A percentile compares a stretch with the other conserved stretches of the same genome.
phyloP scores from a whole-genome alignment of 805 yeast genomes.

The Starmerella vitae region DNA sequence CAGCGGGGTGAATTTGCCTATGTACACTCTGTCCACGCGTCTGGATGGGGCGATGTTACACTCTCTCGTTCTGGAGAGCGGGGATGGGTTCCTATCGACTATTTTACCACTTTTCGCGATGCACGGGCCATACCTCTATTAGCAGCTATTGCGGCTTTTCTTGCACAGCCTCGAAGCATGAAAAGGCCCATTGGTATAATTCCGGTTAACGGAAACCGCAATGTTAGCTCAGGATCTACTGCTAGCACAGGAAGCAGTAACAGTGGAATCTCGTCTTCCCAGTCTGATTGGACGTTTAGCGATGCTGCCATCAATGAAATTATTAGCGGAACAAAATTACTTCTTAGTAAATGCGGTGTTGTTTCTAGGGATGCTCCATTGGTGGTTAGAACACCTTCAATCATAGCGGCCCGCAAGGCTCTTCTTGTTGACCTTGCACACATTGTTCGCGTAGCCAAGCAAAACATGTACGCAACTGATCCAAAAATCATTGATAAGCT shows the following conservation, averaged over 20 bases:
- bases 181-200: slow-evolving; percentile 5
- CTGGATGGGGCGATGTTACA: slow-evolving; percentile 36
- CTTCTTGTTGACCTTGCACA: slow-evolving; percentile 31
- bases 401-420: slow-evolving; percentile 27
- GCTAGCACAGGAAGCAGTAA: not conserved
- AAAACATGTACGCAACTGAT: slow-evolving; percentile 24
- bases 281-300: slow-evolving; percentile 22
- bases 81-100: slow-evolving; percentile 35
- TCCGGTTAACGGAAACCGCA: not conserved
- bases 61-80: slow-evolving; percentile 27
- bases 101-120: slow-evolving; percentile 29
- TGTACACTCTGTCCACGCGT: slow-evolving; percentile 29
- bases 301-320: slow-evolving; percentile 29
- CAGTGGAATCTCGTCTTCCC: not conserved
- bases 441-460: slow-evolving; percentile 29
- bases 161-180: slow-evolving; percentile 26
- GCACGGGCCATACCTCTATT: slow-evolving; percentile 28
- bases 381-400: slow-evolving; percentile 23
- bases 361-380: slow-evolving; percentile 26
- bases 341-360: slow-evolving; percentile 27
- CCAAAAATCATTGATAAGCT: slow-evolving; percentile 25
- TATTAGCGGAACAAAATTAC: slow-evolving; percentile 29
- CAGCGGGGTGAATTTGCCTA: slow-evolving; percentile 28
- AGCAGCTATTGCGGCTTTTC: slow-evolving; percentile 27
- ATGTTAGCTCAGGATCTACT: not conserved